Base-by-base conservation (phyloP, 106 monocot species). In the Posidonia australis region DNA sequence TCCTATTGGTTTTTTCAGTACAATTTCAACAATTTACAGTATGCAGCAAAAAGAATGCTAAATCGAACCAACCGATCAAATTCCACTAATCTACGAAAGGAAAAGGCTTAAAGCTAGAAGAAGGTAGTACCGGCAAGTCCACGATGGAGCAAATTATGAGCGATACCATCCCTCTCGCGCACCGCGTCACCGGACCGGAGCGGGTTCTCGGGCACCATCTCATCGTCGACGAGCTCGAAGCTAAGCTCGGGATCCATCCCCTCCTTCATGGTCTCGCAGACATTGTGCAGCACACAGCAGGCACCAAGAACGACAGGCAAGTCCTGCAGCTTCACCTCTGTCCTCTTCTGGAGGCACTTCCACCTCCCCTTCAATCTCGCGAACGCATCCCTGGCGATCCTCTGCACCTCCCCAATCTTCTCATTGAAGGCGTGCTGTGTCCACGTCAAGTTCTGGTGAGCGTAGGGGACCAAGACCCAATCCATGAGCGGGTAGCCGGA, bases 301-400 rank as follows among this genome's bases (percentile, higher is more conserved):
- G 94, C 94, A 5, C 84, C 94, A 23, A 94, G 69, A 41, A 94
- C 80, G 18, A 74, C 81, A 0, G 94, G 94, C 58, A 94, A 46
- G 44, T 94, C 89, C 56, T 73, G 72, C 14, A 94, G 77, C 76
- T 94, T 94, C 51, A 86, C 86, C 77, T 94, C 94, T 7, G 86
- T 90, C 70, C 94, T 60, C 77, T 76, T 89, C 81, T 94, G 94
- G 76, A 94, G 55, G 74, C 94, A 94, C 17, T 77, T 77, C 94
- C 94, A 94, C 67, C 94, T 65, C 41, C 76, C 69, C 72, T 94
- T 94, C 14, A 94, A 60, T 68, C 80, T 65, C 21, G 65, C 68
- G 54, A 94, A 94, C 0, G 94, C 89, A 21, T 80, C 84, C 30
- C 42, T 73, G 10, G 83, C 85, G 1, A 86, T 75, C 44, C 53